phyloP scores from a whole-genome alignment of 768 basidiomycete species.

The Tremella fuciformis region DNA sequence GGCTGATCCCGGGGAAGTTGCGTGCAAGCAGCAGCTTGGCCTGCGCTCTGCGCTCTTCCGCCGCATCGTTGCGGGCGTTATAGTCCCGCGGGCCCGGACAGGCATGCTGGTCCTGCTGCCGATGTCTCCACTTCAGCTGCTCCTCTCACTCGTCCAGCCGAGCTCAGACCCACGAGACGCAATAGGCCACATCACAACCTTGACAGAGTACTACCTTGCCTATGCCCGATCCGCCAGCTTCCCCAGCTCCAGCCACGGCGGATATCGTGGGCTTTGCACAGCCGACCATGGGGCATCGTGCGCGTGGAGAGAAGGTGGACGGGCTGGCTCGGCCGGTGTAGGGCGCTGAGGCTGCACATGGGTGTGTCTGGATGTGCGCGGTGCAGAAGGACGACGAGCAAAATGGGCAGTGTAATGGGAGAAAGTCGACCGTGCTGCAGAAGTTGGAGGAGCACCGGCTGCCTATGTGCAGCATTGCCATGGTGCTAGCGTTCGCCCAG shows the following conservation, averaged over 20 bases:
- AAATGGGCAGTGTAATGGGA: conserved; percentile 30
- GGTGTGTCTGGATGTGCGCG: conserved; percentile 29
- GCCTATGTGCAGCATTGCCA: conserved; percentile 17
- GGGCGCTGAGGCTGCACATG: conserved; percentile 9
- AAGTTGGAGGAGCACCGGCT: conserved; percentile 13
- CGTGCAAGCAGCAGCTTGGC: conserved; percentile 29
- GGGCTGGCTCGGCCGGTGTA: background rate
- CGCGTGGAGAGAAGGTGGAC: conserved; percentile 14
- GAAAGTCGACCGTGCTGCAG: conserved; percentile 37
- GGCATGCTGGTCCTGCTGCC: conserved; percentile 26
- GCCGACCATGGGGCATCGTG: conserved; percentile 16
- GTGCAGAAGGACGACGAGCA: conserved; percentile 28
- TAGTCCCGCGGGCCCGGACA: conserved; percentile 31
- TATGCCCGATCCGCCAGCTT: conserved; percentile 7
- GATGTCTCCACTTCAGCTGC: conserved; percentile 25
- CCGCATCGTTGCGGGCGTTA: conserved; percentile 27
- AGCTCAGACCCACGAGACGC: conserved; percentile 24
- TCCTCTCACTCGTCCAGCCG: background rate
- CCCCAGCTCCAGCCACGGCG: conserved; percentile 24
- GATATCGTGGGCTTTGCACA: conserved; percentile 36
- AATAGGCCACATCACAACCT: conserved; percentile 29
- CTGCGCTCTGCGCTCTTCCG: conserved; percentile 16
- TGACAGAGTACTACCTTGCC: conserved; percentile 26
- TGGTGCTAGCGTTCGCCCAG: too few relatives aligned
- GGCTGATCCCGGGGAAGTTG: conserved; percentile 30